phyloP scores from a whole-genome alignment of 1,139 yeast species.

The Candida dubliniensis region DNA sequence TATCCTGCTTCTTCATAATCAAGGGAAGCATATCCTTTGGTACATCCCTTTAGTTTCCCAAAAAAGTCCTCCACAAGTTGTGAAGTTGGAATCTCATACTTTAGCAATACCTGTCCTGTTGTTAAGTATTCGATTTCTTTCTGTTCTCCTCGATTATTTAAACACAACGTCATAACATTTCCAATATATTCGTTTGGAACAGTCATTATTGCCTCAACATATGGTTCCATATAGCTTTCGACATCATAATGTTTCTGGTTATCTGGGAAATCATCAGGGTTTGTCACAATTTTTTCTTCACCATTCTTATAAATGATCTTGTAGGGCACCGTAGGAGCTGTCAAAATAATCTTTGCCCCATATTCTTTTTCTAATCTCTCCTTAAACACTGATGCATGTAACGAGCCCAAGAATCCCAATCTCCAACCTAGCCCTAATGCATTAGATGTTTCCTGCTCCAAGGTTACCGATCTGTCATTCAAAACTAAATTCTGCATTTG shows the following conservation, averaged over 20 bases:
- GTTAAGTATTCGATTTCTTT: slow-evolving; percentile 74
- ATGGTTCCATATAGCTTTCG: slow-evolving; percentile 74
- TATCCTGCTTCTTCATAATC: slow-evolving; percentile 96
- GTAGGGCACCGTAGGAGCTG: slow-evolving; percentile 97
- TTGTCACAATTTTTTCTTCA: slow-evolving; percentile 63
- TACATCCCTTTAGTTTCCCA: slow-evolving; percentile 85
- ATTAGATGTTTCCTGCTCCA: slow-evolving; percentile 87
- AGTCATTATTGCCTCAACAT: slow-evolving; percentile 87
- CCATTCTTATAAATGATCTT: slow-evolving; percentile 68
- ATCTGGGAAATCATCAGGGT: slow-evolving; percentile 92
- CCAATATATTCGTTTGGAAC: slow-evolving; percentile 91
- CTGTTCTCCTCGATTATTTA: slow-evolving; percentile 79
- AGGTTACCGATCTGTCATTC: slow-evolving; percentile 87
- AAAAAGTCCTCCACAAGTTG: slow-evolving; percentile 93
- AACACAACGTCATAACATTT: slow-evolving; percentile 80
- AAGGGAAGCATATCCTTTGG: slow-evolving; percentile 89
- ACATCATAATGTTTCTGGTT: slow-evolving; percentile 48
- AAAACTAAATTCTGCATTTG: slow-evolving; percentile 83
- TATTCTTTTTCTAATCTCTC: slow-evolving; percentile 91
- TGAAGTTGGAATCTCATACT: slow-evolving; percentile 80
- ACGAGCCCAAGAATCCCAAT: slow-evolving; percentile 87
- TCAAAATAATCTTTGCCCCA: slow-evolving; percentile 87
- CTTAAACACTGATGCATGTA: slow-evolving; percentile 93
- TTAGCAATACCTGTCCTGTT: slow-evolving; percentile 79
- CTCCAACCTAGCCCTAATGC: slow-evolving; percentile 99